Base-by-base conservation (phyloP, 139 green algal genomes). In the Chlamydomonas sp. region DNA sequence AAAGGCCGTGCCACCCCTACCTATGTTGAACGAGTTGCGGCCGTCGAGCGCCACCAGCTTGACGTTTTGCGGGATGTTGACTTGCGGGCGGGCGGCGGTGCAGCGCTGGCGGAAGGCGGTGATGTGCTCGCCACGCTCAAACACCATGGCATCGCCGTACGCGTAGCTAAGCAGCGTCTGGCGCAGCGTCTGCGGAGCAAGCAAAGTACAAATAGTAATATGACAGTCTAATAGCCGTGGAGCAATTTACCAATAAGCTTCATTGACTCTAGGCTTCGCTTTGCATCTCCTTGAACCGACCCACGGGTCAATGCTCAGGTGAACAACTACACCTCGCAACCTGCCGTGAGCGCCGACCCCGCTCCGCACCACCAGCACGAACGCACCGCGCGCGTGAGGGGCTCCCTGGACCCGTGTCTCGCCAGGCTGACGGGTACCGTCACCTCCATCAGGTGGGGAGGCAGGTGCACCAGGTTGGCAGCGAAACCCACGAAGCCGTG, bases 401-500 rank as follows among this genome's bases (percentile, higher is more conserved):
- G 5, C 67, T 18, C 80, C 14, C 18, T 6, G 6, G 5, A 1
- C n/a, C 12, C 49, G 49, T 0, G 61, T 1, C 58, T 8, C 68
- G 16, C 68, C 1, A 17, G 68, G 9, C 68, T 1, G 7, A 0
- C 7, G 71, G 68, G 69, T 69, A 86, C 81, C 81, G 18, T 6
- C 4, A 79, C 58, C 17, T 78, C 81, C 68, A 63, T 2, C 72
- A 81, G 83, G 62, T 87, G 83, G 3, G 83, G 72, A 6, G 83
- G 83, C 72, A 87, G 73, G 62, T 75, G 62, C 16, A 87, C 31
- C 62, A 87, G 71, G 73, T 87, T 87, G 62, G 80, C 83, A 2
- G 83, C 83, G 17, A 87, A 80, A 49, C 83, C 83, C 5, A 87
- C 63, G 62, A 87, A 87, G 73, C 83, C 83, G 31, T 80, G 60